Percentiles rank a stretch among this genome's conserved stretches.
Evolutionary conservation across 1,284 basidiomycete genomes (phyloP).

Genomic region (Sporisorium reilianum): DNA sequence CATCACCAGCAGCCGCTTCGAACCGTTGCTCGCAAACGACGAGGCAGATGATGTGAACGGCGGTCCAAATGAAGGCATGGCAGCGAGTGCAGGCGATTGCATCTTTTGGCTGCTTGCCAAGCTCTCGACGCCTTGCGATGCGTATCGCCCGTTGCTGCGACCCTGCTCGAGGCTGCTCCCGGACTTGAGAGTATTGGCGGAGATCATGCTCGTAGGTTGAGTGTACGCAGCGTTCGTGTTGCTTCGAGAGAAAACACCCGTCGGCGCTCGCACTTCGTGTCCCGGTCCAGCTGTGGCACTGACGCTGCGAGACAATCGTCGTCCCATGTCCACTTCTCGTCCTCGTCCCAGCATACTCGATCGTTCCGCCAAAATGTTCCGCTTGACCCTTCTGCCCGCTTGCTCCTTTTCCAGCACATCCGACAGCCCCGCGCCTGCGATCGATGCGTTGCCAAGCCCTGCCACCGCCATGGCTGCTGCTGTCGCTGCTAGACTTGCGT

Average conservation of each 20-base stretch:
- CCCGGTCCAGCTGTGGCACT: constrained; percentile 23
- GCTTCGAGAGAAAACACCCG: constrained; percentile 35
- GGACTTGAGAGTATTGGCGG: not conserved
- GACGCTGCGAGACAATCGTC: constrained; percentile 42
- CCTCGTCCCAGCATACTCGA: constrained; percentile 32
- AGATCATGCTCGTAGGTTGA: not conserved
- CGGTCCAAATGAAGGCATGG: constrained; percentile 13
- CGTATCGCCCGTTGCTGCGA: not conserved
- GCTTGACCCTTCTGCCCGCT: constrained; percentile 29
- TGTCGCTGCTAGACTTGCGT: constrained; percentile 5
- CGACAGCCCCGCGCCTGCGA: constrained; percentile 17
- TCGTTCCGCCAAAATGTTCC: constrained; percentile 24
- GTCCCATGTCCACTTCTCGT: constrained; percentile 48
- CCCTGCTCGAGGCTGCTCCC: constrained; percentile 1
- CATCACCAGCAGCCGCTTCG: constrained; percentile 34
- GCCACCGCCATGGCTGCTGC: not conserved
- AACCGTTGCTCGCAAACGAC: constrained; percentile 2
- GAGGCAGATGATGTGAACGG: not conserved
- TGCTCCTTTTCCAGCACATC: constrained; percentile 47
- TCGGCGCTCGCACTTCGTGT: constrained; percentile 22
- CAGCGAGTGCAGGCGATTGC: constrained; percentile 11
- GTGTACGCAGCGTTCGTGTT: constrained; percentile 10
- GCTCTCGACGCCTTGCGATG: constrained; percentile 11
- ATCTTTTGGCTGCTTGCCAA: not conserved
- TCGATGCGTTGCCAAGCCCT: not conserved